These are phyloP conservation scores for Cyberlindnera xishuangbannaensis DNA, from an alignment of 805 yeast genomes.

Conservation along the genomic window DNA sequence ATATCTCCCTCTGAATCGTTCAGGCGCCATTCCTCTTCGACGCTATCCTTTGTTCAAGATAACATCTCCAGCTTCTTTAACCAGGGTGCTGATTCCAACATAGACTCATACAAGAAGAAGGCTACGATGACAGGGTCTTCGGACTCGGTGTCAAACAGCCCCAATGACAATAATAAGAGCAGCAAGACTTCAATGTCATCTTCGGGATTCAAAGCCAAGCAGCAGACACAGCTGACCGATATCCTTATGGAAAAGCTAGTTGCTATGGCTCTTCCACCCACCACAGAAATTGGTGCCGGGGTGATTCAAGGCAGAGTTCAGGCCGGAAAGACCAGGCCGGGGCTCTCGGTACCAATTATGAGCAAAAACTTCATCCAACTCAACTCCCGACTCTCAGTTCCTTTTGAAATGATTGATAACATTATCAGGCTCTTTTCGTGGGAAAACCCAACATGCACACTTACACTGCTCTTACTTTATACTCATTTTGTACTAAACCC, in stretches of 20 bases:
- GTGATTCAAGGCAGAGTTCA: slow-evolving; percentile 49
- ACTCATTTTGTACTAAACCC: slow-evolving; percentile 61
- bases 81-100: background rate
- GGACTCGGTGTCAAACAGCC: slow-evolving; percentile 3
- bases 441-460: slow-evolving; percentile 56
- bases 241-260: slow-evolving; percentile 67
- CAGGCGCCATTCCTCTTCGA: slow-evolving; percentile 7
- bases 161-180: slow-evolving; percentile 6
- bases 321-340: slow-evolving; percentile 60
- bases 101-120: slow-evolving; percentile 1
- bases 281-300: slow-evolving; percentile 39
- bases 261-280: slow-evolving; percentile 66
- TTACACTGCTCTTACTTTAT: slow-evolving; percentile 45
- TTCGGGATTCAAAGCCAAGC: slow-evolving; percentile 6
- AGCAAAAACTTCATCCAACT: slow-evolving; percentile 59
- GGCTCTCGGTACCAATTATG: slow-evolving; percentile 63
- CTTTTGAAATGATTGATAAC: slow-evolving; percentile 57
- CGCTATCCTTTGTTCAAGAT: slow-evolving; percentile 17
- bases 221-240: slow-evolving; percentile 43
- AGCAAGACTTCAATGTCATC: background rate
- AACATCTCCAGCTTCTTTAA: slow-evolving; percentile 11
- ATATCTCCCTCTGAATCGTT: background rate
- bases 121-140: background rate
- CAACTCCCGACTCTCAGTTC: slow-evolving; percentile 54
- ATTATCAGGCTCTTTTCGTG: slow-evolving; percentile 53